Evolutionary conservation across 129 eudicot species (phyloP).

Genomic region (Lonicera japonica): DNA sequence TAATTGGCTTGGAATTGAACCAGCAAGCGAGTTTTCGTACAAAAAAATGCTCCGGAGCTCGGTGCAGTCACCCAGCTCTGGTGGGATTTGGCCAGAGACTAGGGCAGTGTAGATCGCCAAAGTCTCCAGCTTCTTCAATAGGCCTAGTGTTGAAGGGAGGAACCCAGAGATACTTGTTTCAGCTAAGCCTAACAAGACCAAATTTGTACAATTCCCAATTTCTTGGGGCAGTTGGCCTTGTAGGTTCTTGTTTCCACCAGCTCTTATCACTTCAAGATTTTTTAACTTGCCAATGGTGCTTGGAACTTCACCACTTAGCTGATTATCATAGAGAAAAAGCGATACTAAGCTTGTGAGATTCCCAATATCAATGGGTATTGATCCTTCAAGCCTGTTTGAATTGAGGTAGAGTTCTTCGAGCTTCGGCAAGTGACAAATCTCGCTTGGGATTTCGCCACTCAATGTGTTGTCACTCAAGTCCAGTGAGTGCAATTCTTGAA

Average conservation of each 20-base stretch:
- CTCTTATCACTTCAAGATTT: slow-evolving; percentile 60
- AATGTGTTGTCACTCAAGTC: slow-evolving; percentile 89
- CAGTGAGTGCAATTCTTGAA: slow-evolving; percentile 36
- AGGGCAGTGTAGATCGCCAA: slow-evolving; percentile 79
- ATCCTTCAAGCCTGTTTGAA: slow-evolving; percentile 57
- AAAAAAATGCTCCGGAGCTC: slow-evolving; percentile 54
- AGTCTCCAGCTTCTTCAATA: slow-evolving; percentile 64
- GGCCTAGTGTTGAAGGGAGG: slow-evolving; percentile 62
- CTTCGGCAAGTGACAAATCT: slow-evolving; percentile 40
- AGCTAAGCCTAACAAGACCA: slow-evolving; percentile 68
- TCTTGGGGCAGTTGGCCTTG: slow-evolving; percentile 67
- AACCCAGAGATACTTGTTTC: slow-evolving; percentile 88
- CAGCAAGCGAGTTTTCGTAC: slow-evolving; percentile 78
- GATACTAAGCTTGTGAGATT: slow-evolving; percentile 46
- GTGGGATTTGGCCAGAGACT: slow-evolving; percentile 86
- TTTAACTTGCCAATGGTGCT: slow-evolving; percentile 47
- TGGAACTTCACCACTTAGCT: slow-evolving; percentile 63
- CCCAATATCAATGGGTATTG: slow-evolving; percentile 56
- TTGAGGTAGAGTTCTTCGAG: slow-evolving; percentile 59
- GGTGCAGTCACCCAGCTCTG: slow-evolving; percentile 78
- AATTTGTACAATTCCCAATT: slow-evolving; percentile 65
- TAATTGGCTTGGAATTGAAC: slow-evolving; percentile 56
- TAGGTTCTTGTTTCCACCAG: slow-evolving; percentile 92
- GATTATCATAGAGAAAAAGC: slow-evolving; percentile 68
- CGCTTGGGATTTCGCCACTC: slow-evolving; percentile 64